Conservation (phyloP, 208 protist genomes). For the Crithidia acanthocephali region DNA sequence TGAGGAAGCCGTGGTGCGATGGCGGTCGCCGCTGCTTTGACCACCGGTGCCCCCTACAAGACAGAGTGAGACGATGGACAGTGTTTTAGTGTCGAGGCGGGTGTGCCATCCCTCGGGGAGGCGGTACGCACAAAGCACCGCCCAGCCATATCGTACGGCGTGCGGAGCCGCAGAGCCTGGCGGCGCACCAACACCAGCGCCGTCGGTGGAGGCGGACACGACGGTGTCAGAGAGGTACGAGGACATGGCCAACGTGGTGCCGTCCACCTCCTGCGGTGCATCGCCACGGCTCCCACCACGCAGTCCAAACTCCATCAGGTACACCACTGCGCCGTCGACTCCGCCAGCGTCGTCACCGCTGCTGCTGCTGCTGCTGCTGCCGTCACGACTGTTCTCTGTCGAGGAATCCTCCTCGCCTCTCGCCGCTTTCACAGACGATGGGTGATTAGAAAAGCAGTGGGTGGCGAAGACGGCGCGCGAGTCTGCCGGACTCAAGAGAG, state of each 20-base stretch:
- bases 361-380: background rate
- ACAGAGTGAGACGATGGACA: slow-evolving; percentile 26
- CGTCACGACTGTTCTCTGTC: background rate
- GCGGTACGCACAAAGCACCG: slow-evolving; percentile 24
- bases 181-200: background rate
- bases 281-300: background rate
- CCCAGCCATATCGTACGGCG: slow-evolving; percentile 8
- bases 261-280: background rate
- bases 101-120: slow-evolving; percentile 10
- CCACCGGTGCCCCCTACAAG: slow-evolving; percentile 3
- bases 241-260: slow-evolving; percentile 18
- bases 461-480: slow-evolving; percentile 21
- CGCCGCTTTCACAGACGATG: background rate
- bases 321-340: background rate
- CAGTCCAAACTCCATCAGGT: background rate
- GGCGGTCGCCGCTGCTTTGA: background rate
- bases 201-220: slow-evolving; percentile 12
- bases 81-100: background rate
- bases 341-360: background rate
- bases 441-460: slow-evolving; percentile 10
- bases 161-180: too few species aligned
- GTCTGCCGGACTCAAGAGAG: background rate
- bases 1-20: background rate
- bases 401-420: background rate
- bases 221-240: slow-evolving; percentile 5